Conservation (phyloP, 2,329 filamentous ascomycete species). For the Sarocladium oryzae region DNA sequence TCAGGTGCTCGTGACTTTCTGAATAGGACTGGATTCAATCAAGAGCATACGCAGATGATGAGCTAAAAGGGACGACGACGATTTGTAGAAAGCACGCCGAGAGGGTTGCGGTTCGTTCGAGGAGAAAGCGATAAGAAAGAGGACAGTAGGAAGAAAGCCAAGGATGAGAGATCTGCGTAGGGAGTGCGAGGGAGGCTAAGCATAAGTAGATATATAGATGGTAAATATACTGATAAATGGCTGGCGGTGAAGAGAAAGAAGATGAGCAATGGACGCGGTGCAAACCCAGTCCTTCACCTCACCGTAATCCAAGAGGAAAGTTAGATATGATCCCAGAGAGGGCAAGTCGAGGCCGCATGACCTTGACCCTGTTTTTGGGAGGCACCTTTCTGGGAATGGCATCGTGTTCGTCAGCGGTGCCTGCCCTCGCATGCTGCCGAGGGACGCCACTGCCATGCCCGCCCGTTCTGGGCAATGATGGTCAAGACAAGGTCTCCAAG, state of each 20-base stretch:
- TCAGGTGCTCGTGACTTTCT: too few species aligned
- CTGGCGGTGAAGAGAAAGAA: neutral
- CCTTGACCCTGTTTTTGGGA: neutral
- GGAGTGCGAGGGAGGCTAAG: neutral
- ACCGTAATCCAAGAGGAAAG: neutral
- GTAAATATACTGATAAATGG: neutral
- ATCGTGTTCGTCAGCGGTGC: conserved; percentile 1
- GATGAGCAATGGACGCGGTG: too few species aligned
- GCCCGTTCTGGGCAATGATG: neutral
- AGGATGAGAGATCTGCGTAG: neutral
- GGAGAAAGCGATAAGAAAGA: neutral
- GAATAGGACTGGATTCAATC: too few species aligned
- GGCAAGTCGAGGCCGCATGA: neutral
- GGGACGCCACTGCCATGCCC: neutral
- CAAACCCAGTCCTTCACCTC: too few species aligned
- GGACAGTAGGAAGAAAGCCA: neutral
- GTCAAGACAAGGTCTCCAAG: neutral
- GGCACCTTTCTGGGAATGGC: conserved; percentile 6
- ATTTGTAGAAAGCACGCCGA: neutral
- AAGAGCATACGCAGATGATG: too few species aligned
- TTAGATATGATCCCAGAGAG: neutral
- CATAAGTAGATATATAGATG: neutral
- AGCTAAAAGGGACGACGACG: too few species aligned
- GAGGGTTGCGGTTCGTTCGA: neutral
- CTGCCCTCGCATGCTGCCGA: neutral